Conservation (phyloP, 257 asterid species). For the Solanum verrucosum region DNA sequence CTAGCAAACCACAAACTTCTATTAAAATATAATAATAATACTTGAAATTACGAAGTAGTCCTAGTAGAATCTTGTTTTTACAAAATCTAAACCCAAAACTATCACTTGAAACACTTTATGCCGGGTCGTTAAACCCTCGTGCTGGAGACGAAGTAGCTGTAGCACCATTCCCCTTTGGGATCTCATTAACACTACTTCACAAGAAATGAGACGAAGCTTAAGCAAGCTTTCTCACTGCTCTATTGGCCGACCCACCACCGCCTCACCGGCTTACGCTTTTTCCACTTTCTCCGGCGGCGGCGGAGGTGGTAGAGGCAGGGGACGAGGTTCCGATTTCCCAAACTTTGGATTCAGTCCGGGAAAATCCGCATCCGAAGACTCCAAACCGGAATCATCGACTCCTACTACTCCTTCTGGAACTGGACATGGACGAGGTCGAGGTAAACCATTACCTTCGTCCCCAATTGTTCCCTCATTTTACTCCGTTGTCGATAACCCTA, state of each 20-base stretch:
- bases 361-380: constrained; percentile 8
- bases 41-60: background rate
- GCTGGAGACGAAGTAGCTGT: background rate
- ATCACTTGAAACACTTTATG: background rate
- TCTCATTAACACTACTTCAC: background rate
- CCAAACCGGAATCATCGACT: constrained; percentile 14
- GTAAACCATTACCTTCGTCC: constrained; percentile 30
- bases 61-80: background rate
- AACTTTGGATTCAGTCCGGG: constrained; percentile 18
- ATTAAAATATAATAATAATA: too few species aligned
- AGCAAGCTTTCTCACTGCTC: constrained; percentile 37
- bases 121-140: background rate
- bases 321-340: constrained; percentile 9
- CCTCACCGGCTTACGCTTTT: constrained; percentile 20
- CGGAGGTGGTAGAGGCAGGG: constrained; percentile 45
- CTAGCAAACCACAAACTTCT: background rate
- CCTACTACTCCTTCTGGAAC: constrained; percentile 16
- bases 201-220: constrained; percentile 56
- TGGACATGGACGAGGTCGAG: constrained; percentile 69
- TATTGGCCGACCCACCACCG: constrained; percentile 15
- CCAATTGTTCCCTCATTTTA: constrained; percentile 31
- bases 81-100: background rate
- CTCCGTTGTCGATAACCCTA: constrained; percentile 22
- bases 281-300: constrained; percentile 41
- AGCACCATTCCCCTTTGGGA: background rate